Evolutionary conservation across 305 asterid genomes (phyloP).

Genomic region (Ajuga reptans): DNA sequence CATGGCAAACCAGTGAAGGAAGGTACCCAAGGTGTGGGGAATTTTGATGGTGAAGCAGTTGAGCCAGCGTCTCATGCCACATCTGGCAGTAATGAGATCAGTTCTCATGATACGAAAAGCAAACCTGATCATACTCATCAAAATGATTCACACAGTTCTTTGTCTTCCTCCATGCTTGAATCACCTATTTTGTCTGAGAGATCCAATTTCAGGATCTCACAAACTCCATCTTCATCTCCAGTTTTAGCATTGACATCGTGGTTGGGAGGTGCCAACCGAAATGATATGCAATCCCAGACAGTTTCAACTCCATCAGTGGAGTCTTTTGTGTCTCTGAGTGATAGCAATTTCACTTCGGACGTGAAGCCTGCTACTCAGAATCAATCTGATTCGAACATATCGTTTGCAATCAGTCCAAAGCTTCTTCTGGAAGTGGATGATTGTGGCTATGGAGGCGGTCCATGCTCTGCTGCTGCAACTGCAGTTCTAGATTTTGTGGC

Average conservation of each 20-base stretch:
- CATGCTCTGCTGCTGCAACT: conserved; percentile 98
- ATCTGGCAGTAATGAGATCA: conserved; percentile 49
- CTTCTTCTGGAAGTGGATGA: conserved; percentile 93
- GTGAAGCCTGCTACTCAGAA: conserved; percentile 47
- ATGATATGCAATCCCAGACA: conserved; percentile 50
- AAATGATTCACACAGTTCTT: conserved; percentile 55
- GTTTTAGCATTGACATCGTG: conserved; percentile 82
- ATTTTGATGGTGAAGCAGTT: conserved; percentile 43
- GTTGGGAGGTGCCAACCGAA: conserved; percentile 55
- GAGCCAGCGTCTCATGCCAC: conserved; percentile 48
- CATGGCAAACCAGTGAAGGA: conserved; percentile 44
- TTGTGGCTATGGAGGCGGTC: conserved; percentile 97
- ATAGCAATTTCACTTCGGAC: conserved; percentile 49
- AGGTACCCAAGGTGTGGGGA: conserved; percentile 37
- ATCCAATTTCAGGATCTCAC: conserved; percentile 49
- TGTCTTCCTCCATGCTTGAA: conserved; percentile 39
- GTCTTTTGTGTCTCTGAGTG: conserved; percentile 50
- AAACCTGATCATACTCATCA: conserved; percentile 39
- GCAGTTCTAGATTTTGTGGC: conserved; percentile 91
- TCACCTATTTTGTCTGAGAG: conserved; percentile 74
- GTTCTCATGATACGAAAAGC: conserved; percentile 46
- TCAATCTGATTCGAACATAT: conserved; percentile 42
- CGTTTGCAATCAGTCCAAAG: conserved; percentile 51
- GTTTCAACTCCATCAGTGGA: conserved; percentile 58
- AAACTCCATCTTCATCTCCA: conserved; percentile 60